Base-by-base conservation (phyloP, 2,329 filamentous ascomycete species). In the Pseudocercospora crystallina region DNA sequence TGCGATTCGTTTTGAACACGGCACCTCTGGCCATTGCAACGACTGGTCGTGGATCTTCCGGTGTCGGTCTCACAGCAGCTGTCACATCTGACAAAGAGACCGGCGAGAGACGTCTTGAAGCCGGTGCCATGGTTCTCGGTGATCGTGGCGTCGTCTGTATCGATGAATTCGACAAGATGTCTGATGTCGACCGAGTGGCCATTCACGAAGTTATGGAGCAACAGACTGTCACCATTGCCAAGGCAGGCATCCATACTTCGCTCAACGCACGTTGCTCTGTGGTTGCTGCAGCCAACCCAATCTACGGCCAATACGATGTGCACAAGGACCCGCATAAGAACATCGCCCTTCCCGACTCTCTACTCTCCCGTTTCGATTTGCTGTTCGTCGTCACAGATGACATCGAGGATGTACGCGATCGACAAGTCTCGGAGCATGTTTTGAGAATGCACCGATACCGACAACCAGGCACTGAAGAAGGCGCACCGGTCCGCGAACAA, bases 121-220 rank as follows among this genome's bases (percentile, higher is more conserved):
- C 94, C 12, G 94, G 94, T 81, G 94, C 94, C 58, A 99, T 99
- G 94, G 94, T 99, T 54, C 89, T 99, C 66, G 94, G 85, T 57
- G 94, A 99, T 70, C 87, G 94, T 57, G 94, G 94, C 61, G 92
- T 99, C 9, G 94, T 99, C 31, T 99, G 94, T 76, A 99, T 99
- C 60, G 94, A 99, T 69, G 94, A 99, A 67, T 99, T 99, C 62
- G 94, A 99, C 76, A 99, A 99, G 73, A 99, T 99, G 94, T 96
- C 90, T 50, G 94, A 99, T 68, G 86, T 97, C 51, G 94, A 99
- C 72, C 85, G 94, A 68, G 94, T 99, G 3, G 94, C 94, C 40
- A 99, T 99, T 62, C 94, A 99, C 81, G 94, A 99, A 88, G 94
- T 99, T 60, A 99, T 99, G 94, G 94, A 99, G 74, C 94, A 99